Evolutionary conservation across 2,329 filamentous ascomycete species (phyloP), one percentile per base, ranked within the genome.

Genomic region (Cadophora sp.): DNA sequence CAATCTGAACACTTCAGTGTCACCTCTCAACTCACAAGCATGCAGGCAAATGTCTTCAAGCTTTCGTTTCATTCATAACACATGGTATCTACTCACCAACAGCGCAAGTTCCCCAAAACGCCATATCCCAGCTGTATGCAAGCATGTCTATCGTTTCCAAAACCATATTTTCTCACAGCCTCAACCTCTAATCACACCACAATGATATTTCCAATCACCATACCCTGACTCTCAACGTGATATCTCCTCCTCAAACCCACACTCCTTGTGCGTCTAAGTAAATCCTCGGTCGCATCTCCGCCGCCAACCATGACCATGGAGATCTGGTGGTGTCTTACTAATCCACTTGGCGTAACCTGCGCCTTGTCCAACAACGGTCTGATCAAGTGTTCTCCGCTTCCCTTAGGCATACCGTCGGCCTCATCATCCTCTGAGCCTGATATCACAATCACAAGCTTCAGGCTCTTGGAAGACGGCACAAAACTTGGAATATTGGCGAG

Each of bases 391-490:
- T 69, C 63, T 48, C 69, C 73, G 56, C 62, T 66, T 1, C 66
- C 85, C 84, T 80, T 65, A 81, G 71, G 62, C 74, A 75, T 26
- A 51, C 68, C 66, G 55, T 72, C 75, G 76, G 76, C 71, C 59
- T 67, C 71, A 27, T 76, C 74, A 6, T 74, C 66, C 3, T 71
- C 62, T 22, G 87, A 85, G 3, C 88, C 86, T 64, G 86, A 87
- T 4, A 97, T 87, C 0, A 97, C 81, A 53, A 98, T 82, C 31
- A 98, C 93, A 3, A 98, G 85, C 78, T 97, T 92, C 22, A 98
- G 82, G 0, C 89, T 84, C 3, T 79, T 78, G 0, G 83, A 78
- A 0, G 84, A 83, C 0, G 92, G 89, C 1, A 89, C 84, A 77
- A 90, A 95, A 11, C 88, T 87, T 0, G 95, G 94, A n/a, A 98